phyloP scores from a whole-genome alignment of 139 green algal genomes.

The Ettlia oleoabundans region DNA sequence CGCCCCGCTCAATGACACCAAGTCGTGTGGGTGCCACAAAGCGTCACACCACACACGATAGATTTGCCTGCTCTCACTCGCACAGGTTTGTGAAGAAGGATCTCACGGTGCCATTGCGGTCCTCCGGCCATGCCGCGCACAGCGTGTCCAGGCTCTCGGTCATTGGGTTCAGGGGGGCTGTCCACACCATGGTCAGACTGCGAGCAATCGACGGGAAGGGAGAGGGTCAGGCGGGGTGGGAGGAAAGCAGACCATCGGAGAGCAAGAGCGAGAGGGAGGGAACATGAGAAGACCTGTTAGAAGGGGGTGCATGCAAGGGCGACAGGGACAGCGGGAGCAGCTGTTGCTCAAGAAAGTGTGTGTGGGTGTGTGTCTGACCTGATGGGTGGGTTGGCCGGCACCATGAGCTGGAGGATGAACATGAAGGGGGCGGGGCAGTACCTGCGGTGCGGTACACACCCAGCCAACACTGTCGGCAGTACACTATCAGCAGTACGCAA shows the following conservation, averaged over 20 bases:
- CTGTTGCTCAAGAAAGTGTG: background rate
- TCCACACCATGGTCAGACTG: slow-evolving; percentile 56
- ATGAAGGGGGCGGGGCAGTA: slow-evolving; percentile 63
- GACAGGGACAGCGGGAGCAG: background rate
- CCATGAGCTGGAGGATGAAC: slow-evolving; percentile 75
- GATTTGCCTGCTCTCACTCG: background rate
- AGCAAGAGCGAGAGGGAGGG: slow-evolving; percentile 10
- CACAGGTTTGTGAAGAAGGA: slow-evolving; percentile 50
- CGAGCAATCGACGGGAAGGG: background rate
- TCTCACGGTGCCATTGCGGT: slow-evolving; percentile 30
- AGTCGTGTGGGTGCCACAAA: too few species aligned
- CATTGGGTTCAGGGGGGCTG: slow-evolving; percentile 46
- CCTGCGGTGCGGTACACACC: slow-evolving; percentile 46
- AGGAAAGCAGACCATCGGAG: background rate
- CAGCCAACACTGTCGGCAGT: too few species aligned
- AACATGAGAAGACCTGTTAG: background rate
- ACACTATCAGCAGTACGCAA: too few species aligned
- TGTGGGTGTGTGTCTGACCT: background rate
- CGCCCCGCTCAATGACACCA: too few species aligned
- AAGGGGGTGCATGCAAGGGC: background rate
- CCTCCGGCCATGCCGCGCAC: slow-evolving; percentile 31
- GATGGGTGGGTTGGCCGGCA: slow-evolving; percentile 58
- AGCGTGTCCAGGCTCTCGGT: slow-evolving; percentile 26
- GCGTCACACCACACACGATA: background rate
- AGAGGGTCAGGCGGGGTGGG: background rate